Evolutionary conservation across 2,329 filamentous ascomycete genomes (phyloP).

Genomic region (Pestalotiopsis sp.): DNA sequence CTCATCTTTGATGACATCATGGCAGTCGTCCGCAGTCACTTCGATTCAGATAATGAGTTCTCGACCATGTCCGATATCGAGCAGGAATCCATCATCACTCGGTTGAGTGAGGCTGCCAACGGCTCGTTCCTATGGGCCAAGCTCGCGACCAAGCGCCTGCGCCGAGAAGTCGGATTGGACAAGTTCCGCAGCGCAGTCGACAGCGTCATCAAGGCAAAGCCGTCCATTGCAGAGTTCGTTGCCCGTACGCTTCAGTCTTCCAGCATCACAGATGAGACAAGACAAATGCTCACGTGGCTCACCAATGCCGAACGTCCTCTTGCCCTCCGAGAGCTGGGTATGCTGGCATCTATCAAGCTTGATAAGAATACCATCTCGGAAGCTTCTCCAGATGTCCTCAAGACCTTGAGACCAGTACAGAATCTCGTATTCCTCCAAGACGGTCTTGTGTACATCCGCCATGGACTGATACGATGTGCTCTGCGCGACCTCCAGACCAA

Average conservation of each 20-base stretch:
- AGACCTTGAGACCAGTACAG: constrained; percentile 30
- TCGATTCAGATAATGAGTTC: constrained; percentile 28
- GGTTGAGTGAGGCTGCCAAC: constrained; percentile 33
- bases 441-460: constrained; percentile 36
- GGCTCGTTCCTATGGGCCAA: constrained; percentile 43
- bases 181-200: constrained; percentile 29
- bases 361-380: constrained; percentile 33
- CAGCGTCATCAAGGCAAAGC: constrained; percentile 25
- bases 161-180: neutral
- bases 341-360: constrained; percentile 30
- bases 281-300: constrained; percentile 38
- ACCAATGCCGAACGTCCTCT: constrained; percentile 38
- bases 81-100: constrained; percentile 34
- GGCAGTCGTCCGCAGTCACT: constrained; percentile 31
- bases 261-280: constrained; percentile 31
- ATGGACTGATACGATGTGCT: constrained; percentile 33
- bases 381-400: constrained; percentile 24
- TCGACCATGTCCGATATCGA: constrained; percentile 29
- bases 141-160: constrained; percentile 31
- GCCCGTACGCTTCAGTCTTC: constrained; percentile 25
- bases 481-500: constrained; percentile 32
- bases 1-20: constrained; percentile 38
- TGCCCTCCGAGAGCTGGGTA: constrained; percentile 31
- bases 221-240: constrained; percentile 34
- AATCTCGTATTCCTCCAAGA: constrained; percentile 36